Evolutionary conservation across 2,329 filamentous ascomycete species (phyloP).

Genomic region (Alternaria rosae): DNA sequence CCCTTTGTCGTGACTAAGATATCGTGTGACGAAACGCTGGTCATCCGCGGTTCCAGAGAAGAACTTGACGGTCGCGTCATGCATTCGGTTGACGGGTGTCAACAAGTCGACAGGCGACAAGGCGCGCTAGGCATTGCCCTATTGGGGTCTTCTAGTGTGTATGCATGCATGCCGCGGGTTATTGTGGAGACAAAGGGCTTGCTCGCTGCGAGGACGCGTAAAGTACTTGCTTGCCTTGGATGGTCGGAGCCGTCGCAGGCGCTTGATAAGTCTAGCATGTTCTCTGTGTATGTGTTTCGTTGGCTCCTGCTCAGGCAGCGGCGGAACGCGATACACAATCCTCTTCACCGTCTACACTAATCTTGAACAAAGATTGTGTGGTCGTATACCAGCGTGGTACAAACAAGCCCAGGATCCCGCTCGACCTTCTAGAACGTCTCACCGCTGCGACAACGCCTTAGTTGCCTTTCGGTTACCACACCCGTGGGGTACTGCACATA

Average conservation of each 20-base stretch:
- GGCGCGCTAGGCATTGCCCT: background rate
- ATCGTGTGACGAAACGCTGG: background rate
- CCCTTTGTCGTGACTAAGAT: background rate
- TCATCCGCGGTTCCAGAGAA: background rate
- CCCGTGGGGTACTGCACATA: conserved; percentile 3
- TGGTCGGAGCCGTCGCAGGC: background rate
- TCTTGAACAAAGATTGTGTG: background rate
- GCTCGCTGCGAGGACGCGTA: conserved; percentile 14
- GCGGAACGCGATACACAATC: background rate
- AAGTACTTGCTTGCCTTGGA: conserved; percentile 2
- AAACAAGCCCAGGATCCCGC: conserved; percentile 5
- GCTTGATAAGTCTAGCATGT: background rate
- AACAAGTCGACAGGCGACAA: background rate
- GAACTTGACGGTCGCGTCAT: conserved; percentile 8
- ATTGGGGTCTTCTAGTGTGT: background rate
- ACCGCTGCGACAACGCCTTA: conserved; percentile 14
- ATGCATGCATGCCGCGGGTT: conserved; percentile 13
- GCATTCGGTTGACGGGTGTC: background rate
- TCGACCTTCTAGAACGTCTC: conserved; percentile 18
- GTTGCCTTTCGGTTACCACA: conserved; percentile 6
- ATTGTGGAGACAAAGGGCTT: conserved; percentile 8
- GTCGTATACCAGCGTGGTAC: conserved; percentile 8
- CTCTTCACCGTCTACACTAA: background rate
- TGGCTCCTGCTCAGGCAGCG: background rate
- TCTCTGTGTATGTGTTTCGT: background rate